phyloP scores from a whole-genome alignment of 305 asterid genomes.

The Ajuga reptans region DNA sequence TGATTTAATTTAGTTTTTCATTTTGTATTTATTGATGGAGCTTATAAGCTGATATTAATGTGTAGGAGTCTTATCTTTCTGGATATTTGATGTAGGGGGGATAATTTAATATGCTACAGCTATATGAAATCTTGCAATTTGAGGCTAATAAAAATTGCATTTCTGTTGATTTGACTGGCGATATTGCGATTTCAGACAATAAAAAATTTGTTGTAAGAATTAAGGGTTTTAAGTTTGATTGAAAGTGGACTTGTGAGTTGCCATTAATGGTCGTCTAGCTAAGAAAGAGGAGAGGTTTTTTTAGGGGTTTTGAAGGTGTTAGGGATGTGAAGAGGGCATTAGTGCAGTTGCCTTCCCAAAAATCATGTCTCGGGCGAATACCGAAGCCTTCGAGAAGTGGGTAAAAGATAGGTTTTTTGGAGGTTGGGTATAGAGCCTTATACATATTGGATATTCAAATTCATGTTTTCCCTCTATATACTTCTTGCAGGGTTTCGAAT shows the following conservation, averaged over 20 bases:
- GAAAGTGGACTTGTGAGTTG: neutral
- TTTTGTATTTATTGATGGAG: too few relatives aligned
- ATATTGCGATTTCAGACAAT: neutral
- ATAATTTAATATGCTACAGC: neutral
- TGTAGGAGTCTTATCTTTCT: neutral
- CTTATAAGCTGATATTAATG: neutral
- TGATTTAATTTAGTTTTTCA: too few relatives aligned
- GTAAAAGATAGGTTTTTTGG: too few relatives aligned
- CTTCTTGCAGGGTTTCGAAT: conserved; percentile 10
- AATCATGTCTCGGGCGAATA: too few relatives aligned
- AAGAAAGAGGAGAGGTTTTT: neutral
- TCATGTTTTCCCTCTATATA: too few relatives aligned
- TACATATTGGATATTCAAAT: too few relatives aligned
- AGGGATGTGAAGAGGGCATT: neutral
- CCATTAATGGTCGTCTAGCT: neutral
- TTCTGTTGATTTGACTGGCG: neutral
- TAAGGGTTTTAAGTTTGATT: neutral
- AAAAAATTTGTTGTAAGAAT: neutral
- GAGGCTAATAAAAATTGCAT: neutral
- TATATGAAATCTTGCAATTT: conserved; percentile 4
- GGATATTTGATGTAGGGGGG: neutral
- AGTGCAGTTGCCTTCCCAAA: too few relatives aligned
- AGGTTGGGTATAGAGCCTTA: too few relatives aligned
- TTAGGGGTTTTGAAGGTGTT: neutral
- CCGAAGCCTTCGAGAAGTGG: too few relatives aligned